Percentiles rank a stretch among this genome's conserved stretches.
Conservation (phyloP, 768 basidiomycete species). For the Mycena polygramma region DNA sequence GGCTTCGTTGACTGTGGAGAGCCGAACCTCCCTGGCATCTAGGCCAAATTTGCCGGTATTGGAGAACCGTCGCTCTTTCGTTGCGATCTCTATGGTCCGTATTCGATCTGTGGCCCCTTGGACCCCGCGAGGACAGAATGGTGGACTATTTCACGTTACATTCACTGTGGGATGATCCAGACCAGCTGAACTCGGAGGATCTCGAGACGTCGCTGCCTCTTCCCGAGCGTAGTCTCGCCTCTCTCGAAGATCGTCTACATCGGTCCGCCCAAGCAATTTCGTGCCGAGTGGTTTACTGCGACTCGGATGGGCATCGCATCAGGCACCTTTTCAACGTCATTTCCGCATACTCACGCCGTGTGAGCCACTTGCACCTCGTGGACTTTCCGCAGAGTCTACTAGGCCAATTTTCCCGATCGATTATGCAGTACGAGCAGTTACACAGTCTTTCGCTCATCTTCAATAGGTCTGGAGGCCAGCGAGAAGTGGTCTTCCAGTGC, state of each 20-base stretch:
- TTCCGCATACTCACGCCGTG: neutral
- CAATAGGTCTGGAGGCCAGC: neutral
- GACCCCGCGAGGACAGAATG: no score
- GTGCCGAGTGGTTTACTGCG: constrained; percentile 2
- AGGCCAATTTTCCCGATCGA: neutral
- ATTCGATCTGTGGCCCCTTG: neutral
- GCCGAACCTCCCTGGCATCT: constrained; percentile 8
- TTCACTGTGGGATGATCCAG: no score
- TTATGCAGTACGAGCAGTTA: neutral
- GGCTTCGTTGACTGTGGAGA: neutral
- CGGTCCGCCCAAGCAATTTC: constrained; percentile 8
- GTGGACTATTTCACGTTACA: no score
- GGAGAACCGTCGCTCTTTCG: constrained; percentile 19
- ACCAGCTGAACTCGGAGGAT: no score
- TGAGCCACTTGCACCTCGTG: neutral
- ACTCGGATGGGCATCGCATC: no score
- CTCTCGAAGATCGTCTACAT: neutral
- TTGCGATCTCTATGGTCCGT: constrained; percentile 9
- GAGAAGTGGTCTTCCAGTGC: neutral
- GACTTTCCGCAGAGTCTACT: neutral
- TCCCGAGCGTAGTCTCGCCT: no score
- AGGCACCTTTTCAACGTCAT: no score
- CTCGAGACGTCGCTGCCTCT: no score
- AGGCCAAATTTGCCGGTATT: constrained; percentile 6
- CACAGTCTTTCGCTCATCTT: neutral